Evolutionary conservation across 768 basidiomycete species (phyloP), one percentile per base, ranked within the genome.

Genomic region (Xerocomellus chrysenteron): DNA sequence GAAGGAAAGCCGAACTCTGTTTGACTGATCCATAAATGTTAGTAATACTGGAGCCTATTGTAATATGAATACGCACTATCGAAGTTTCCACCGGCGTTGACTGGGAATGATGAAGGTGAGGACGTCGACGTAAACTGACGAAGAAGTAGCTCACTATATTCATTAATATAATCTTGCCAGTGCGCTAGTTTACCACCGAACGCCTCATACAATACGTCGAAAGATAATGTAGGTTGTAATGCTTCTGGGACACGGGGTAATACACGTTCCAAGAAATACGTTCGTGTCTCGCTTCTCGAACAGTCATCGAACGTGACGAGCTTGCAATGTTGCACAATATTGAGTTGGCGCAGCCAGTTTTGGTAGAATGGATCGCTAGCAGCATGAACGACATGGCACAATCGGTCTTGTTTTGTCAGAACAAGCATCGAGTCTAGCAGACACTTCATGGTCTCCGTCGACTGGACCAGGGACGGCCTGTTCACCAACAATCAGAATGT

Each of bases 301-400:
- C 87, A 87, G 68, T 94, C 92, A 5, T 89, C 88, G 52, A 94
- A 81, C 3, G 89, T 88, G 58, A 93, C 79, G 51, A 92, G 85
- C 82, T 88, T 91, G 76, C 90, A 92, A 67, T 91, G 87, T 64
- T 90, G 88, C 78, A 88, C 86, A 48, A 91, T 81, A 58, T 88
- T 90, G 52, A 90, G 76, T 65, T 90, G 88, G 57, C 88, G 78
- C 45, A 92, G 76, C 88, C 87, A 90, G 13, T 86, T 88, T 62
- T 90, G 90, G 65, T 91, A 92, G 71, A 91, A 91, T 0, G 90
- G 88, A 61, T 92, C 89, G 62, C 87, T 90, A 5, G 89, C 88
- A 6, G 87, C 87, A 60, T 91, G 88, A 49, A 91, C 84, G 64
- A 92, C 86, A 65, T 92, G 89, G 64, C 87, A 89, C 14, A 93